A percentile compares a stretch with the other conserved stretches of the same genome.
Evolutionary conservation across 331 rosid species (phyloP).

Genomic region (Acacia pycnantha): DNA sequence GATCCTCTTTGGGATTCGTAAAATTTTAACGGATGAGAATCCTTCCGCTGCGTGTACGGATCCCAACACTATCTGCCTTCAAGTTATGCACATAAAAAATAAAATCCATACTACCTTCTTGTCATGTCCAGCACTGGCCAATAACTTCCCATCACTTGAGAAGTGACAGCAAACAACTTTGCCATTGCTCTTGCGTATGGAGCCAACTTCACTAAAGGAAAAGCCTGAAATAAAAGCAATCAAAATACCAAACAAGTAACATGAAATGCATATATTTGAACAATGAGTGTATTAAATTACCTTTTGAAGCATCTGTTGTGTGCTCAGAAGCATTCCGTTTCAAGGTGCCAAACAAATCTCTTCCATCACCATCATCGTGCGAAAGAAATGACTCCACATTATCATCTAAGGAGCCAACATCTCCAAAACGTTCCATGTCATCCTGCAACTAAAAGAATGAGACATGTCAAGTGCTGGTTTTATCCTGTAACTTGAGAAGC

Average conservation of each 20-base stretch:
- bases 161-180: constrained; percentile 93
- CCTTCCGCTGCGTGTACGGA: too few species aligned
- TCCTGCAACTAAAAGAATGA: constrained; percentile 58
- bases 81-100: constrained; percentile 12
- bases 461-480: constrained; percentile 18
- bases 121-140: constrained; percentile 99
- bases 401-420: constrained; percentile 90
- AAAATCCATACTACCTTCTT: constrained; percentile 68
- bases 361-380: constrained; percentile 85
- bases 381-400: constrained; percentile 93
- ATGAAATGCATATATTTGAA: not conserved
- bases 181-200: constrained; percentile 72
- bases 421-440: constrained; percentile 88
- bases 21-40: too few species aligned
- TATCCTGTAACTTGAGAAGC: constrained; percentile 3
- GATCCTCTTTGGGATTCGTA: too few species aligned
- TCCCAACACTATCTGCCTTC: constrained; percentile 11
- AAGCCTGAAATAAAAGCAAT: constrained; percentile 53
- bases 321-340: constrained; percentile 76
- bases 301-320: constrained; percentile 76
- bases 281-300: constrained; percentile 46
- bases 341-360: constrained; percentile 78
- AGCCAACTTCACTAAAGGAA: constrained; percentile 74
- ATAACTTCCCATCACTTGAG: constrained; percentile 93
- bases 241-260: constrained; percentile 25